phyloP scores from a whole-genome alignment of 2,329 filamentous ascomycete genomes.

The Aciculosporium take region DNA sequence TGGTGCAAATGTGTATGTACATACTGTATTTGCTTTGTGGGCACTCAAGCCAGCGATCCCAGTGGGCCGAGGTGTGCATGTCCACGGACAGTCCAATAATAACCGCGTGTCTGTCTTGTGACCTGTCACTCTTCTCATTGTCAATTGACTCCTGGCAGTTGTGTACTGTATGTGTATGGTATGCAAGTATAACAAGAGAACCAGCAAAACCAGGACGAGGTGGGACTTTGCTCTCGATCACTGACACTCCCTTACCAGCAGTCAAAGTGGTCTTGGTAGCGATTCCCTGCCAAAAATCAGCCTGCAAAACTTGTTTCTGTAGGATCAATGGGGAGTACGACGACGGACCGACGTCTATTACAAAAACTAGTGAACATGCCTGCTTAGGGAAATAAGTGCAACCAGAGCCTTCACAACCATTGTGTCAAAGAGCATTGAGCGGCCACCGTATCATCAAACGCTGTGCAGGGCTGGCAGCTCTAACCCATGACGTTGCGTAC shows the following conservation, averaged over 20 bases:
- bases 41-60: not conserved
- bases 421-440: not conserved
- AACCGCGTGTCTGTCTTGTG: not conserved
- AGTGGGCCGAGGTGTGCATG: not conserved
- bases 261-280: not conserved
- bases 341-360: not conserved
- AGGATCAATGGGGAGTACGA: not conserved
- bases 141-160: not conserved
- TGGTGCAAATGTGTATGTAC: not conserved
- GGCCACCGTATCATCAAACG: not conserved
- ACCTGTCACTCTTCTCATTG: not conserved
- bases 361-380: not conserved
- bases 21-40: not conserved
- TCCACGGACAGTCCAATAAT: not conserved
- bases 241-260: not conserved
- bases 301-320: constrained; percentile 2
- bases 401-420: too few species aligned
- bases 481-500: not conserved
- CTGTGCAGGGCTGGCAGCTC: not conserved
- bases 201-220: not conserved
- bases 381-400: too few species aligned
- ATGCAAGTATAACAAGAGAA: too few species aligned
- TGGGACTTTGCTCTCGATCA: not conserved
- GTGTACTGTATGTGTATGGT: too few species aligned
- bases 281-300: not conserved